phyloP scores from a whole-genome alignment of 805 yeast genomes.

The Candida mattraensis region DNA sequence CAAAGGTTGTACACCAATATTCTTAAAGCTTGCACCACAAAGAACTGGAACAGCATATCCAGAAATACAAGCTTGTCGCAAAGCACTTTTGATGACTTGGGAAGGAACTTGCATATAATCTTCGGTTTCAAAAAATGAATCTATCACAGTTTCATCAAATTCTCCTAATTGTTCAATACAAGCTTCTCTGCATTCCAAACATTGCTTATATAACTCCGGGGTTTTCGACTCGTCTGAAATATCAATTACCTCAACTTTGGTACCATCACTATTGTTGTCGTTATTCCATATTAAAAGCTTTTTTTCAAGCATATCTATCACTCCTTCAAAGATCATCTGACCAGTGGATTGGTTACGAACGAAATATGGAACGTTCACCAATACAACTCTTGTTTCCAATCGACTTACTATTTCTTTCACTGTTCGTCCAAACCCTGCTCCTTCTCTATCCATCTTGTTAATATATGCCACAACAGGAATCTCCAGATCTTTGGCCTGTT shows the following conservation, averaged over 20 bases:
- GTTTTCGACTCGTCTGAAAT: slow-evolving; percentile 33
- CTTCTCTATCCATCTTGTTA: slow-evolving; percentile 95
- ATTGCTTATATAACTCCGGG: slow-evolving; percentile 46
- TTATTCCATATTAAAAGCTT: slow-evolving; percentile 54
- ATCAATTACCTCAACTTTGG: slow-evolving; percentile 47
- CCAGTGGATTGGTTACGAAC: slow-evolving; percentile 39
- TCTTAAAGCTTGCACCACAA: slow-evolving; percentile 90
- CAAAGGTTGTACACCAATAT: slow-evolving; percentile 93
- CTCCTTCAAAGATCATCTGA: slow-evolving; percentile 57
- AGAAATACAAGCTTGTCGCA: slow-evolving; percentile 61
- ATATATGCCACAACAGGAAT: slow-evolving; percentile 81
- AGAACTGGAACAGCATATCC: slow-evolving; percentile 71
- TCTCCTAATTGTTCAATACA: slow-evolving; percentile 84
- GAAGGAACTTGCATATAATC: slow-evolving; percentile 68
- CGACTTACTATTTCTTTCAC: slow-evolving; percentile 79
- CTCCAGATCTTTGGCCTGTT: slow-evolving; percentile 63
- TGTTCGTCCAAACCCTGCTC: slow-evolving; percentile 92
- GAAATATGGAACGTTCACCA: slow-evolving; percentile 79
- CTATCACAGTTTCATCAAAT: slow-evolving; percentile 73
- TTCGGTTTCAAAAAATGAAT: slow-evolving; percentile 73
- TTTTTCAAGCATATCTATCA: slow-evolving; percentile 70
- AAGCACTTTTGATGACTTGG: slow-evolving; percentile 51
- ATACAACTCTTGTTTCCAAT: slow-evolving; percentile 68
- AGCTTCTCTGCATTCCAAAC: slow-evolving; percentile 62
- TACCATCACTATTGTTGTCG: slow-evolving; percentile 43